Base-by-base conservation (phyloP, 2,329 filamentous ascomycete species). In the Blumeriella jaapii region DNA sequence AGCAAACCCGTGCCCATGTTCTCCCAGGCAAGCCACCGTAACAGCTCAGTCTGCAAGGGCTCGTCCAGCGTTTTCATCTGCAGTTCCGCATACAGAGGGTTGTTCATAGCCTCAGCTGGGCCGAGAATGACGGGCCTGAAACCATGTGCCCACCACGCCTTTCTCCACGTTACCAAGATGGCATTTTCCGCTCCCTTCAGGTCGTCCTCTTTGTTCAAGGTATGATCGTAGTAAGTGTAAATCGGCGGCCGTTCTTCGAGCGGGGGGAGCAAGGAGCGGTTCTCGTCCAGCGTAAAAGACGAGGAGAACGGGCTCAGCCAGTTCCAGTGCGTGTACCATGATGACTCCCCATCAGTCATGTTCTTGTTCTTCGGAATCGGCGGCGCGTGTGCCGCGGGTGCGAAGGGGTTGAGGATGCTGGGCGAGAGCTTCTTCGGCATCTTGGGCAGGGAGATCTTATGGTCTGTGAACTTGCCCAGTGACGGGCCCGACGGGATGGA, bases 121-220 rank as follows among this genome's bases (percentile, higher is more conserved):
- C 82, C 78, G 37, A 96, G 61, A 25, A 96, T 81, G 6, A 91
- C 68, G 0, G 91, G 89, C 43, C 69, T 76, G 61, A 96, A 95
- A 8, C 89, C 91, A 51, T 93, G 77, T 0, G 87, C 85, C 83
- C 85, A 96, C 86, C 89, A 96, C 2, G 89, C 87, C 29, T 85
- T 73, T 41, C 87, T 73, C 91, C 91, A 96, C 34, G 82, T 80
- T 38, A 93, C 63, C 31, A 96, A 67, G 40, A 96, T 62, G 39
- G 78, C 71, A 52, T 79, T 79, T 55, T 95, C 83, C 3, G 83
- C 82, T 40, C 81, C 71, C 48, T 72, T 72, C 32, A 72, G 68
- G 12, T 70, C 69, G 31, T 70, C 66, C 19, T 80, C 70, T 57
- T 78, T 78, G 41, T 69, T 61, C 12, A 66, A 57, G 4, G 71